Conservation (phyloP, 345 rosid genomes). For the Cardamine resedifolia region DNA sequence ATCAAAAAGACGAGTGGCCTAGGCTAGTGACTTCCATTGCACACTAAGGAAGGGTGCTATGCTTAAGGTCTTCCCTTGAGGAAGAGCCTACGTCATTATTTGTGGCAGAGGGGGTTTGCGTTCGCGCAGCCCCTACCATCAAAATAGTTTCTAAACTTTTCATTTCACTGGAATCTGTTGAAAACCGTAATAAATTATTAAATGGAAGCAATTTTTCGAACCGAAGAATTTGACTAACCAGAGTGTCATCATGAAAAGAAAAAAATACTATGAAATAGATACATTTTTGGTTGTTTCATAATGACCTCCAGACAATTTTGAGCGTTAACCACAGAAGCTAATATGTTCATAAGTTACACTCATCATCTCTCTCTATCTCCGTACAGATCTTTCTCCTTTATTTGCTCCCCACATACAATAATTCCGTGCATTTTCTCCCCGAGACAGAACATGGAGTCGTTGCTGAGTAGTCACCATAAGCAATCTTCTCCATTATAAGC, state of each 20-base stretch:
- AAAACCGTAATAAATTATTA: too few species aligned
- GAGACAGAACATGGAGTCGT: background rate
- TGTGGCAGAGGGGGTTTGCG: conserved; percentile 58
- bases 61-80: conserved; percentile 45
- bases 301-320: conserved; percentile 8
- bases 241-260: too few species aligned
- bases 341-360: conserved; percentile 15
- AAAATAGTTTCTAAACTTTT: too few species aligned
- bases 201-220: too few species aligned
- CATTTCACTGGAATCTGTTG: too few species aligned
- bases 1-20: conserved; percentile 39
- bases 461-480: background rate
- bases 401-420: conserved; percentile 16
- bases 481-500: conserved; percentile 43
- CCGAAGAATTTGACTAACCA: background rate
- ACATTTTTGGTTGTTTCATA: conserved; percentile 11
- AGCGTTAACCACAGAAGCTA: conserved; percentile 10
- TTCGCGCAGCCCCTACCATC: conserved; percentile 63
- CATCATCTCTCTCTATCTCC: background rate
- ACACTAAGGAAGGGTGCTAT: conserved; percentile 37
- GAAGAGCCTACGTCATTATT: conserved; percentile 69
- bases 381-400: conserved; percentile 12
- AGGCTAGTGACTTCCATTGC: conserved; percentile 45
- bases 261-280: conserved; percentile 8
- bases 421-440: background rate